Conservation (phyloP, 306 rosid genomes). For the Boehmeria nivea region DNA sequence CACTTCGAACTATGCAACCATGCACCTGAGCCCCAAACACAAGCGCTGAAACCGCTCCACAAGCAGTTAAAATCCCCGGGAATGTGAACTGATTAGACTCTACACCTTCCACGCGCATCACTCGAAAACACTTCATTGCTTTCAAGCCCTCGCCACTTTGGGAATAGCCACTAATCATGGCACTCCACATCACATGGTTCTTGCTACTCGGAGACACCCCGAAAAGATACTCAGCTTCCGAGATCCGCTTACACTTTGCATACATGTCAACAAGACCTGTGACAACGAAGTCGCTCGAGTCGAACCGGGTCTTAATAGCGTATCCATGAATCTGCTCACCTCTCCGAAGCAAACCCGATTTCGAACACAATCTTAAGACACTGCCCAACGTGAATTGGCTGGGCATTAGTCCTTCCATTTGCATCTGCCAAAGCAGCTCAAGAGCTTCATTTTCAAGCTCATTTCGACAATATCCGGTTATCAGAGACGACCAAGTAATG, state of each 20-base stretch:
- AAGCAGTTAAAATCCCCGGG: slow-evolving; percentile 78
- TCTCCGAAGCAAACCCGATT: slow-evolving; percentile 45
- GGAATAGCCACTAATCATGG: slow-evolving; percentile 88
- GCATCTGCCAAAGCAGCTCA: slow-evolving; percentile 57
- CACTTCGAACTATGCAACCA: slow-evolving; percentile 55
- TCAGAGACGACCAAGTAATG: slow-evolving; percentile 74
- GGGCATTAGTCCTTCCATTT: slow-evolving; percentile 54
- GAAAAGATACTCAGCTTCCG: slow-evolving; percentile 64
- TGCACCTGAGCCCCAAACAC: slow-evolving; percentile 79
- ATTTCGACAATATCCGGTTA: slow-evolving; percentile 63
- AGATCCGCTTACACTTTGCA: slow-evolving; percentile 63
- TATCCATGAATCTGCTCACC: slow-evolving; percentile 76
- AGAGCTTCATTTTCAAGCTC: slow-evolving; percentile 58
- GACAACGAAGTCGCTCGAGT: slow-evolving; percentile 44
- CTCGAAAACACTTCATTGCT: slow-evolving; percentile 58
- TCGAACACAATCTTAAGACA: slow-evolving; percentile 60
- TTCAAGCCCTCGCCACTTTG: slow-evolving; percentile 56
- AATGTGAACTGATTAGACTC: slow-evolving; percentile 73
- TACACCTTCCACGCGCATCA: slow-evolving; percentile 47
- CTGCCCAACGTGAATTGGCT: slow-evolving; percentile 74
- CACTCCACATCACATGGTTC: slow-evolving; percentile 71
- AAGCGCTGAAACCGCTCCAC: slow-evolving; percentile 44
- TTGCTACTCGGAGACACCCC: slow-evolving; percentile 37
- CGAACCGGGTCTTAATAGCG: slow-evolving; percentile 49
- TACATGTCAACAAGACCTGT: slow-evolving; percentile 89